These are phyloP conservation scores for Stagonosporopsis chrysanthemi DNA, from an alignment of 2,329 filamentous ascomycete species.

Conservation along the genomic window DNA sequence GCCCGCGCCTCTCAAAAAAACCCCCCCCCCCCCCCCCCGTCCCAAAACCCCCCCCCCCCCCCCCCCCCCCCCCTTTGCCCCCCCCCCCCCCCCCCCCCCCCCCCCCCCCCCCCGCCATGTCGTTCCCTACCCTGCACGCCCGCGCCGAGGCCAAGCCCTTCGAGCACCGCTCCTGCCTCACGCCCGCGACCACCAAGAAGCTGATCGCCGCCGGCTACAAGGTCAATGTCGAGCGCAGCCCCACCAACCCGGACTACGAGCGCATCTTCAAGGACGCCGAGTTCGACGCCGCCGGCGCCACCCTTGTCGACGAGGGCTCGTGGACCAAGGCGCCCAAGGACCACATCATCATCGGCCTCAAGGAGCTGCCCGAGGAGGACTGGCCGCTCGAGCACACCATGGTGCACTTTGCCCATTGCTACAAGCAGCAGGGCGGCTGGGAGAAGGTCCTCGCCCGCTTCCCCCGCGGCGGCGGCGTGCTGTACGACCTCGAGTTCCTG, in stretches of 20 bases:
- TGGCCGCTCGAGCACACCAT: conserved; percentile 51
- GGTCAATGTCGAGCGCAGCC: conserved; percentile 51
- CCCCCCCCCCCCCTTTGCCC: too few species aligned
- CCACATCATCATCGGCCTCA: conserved; percentile 53
- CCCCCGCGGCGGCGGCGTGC: conserved; percentile 74
- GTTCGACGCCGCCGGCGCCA: conserved; percentile 50
- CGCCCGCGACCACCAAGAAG: conserved; percentile 50
- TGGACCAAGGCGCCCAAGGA: conserved; percentile 50
- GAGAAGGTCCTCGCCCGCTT: conserved; percentile 81
- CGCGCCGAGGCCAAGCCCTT: conserved; percentile 52
- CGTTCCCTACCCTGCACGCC: conserved; percentile 51
- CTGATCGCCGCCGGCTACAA: conserved; percentile 52
- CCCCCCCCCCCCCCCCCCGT: too few species aligned
- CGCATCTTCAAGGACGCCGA: conserved; percentile 54
- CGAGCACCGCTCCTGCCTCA: conserved; percentile 52
- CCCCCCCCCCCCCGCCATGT: conserved; percentile 24
- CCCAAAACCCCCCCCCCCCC: too few species aligned
- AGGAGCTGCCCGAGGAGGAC: conserved; percentile 51
- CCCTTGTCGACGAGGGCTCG: conserved; percentile 47
- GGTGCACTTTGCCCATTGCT: conserved; percentile 54
- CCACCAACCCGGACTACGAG: conserved; percentile 47
- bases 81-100: not conserved
- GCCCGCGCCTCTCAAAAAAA: too few species aligned
- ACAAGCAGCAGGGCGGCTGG: conserved; percentile 64
- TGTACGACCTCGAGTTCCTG: conserved; percentile 89